Base-by-base conservation (phyloP, 495 filamentous ascomycete species). In the Penicillium angulare region DNA sequence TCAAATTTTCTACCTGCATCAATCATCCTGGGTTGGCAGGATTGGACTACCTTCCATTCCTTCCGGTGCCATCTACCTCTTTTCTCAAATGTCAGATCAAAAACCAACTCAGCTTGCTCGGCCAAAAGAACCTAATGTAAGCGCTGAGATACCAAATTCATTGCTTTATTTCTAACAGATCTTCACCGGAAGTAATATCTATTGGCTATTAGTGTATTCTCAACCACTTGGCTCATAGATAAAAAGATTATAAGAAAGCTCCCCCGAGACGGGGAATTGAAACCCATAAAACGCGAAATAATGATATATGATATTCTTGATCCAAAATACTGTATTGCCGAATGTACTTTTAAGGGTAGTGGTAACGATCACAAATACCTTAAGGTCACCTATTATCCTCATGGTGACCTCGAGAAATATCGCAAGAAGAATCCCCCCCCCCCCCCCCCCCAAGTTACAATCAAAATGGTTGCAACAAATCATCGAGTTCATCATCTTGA, bases 271-370 rank as follows among this genome's bases (percentile, higher is more conserved):
- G 12, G 12, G 6, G 26, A 29, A 5, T 6, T 29, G 6, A 5
- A 29, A 29, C 8, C 32, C 7, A 34, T 34, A 3, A 5, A n/a
- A 3, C 32, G 32, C n/a, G 32, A 34, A 34, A 13, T 13, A 3
- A 34, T 34, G 32, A 34, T 34, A 7, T 34, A 34, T 34, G 32
- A 34, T 7, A 34, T 15, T 18, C 5, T 62, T 16, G 55, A 48
- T 13, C 16, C 13, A 21, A 55, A 62, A 33, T 51, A 51, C 4
- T 55, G 59, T 20, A 62, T 59, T 49, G 59, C 49, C 15, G 32
- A 59, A 16, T 62, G 41, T 21, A 8, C 22, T 13, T 52, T 41
- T 2, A 40, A 20, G 24, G 49, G 49, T 10, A 26, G 9, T 2
- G 27, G 27, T 32, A 0, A 16, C 1, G 17, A 32, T 24, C 3